Evolutionary conservation across 345 rosid species (phyloP).

Genomic region (Excoecaria cochinchinensis): DNA sequence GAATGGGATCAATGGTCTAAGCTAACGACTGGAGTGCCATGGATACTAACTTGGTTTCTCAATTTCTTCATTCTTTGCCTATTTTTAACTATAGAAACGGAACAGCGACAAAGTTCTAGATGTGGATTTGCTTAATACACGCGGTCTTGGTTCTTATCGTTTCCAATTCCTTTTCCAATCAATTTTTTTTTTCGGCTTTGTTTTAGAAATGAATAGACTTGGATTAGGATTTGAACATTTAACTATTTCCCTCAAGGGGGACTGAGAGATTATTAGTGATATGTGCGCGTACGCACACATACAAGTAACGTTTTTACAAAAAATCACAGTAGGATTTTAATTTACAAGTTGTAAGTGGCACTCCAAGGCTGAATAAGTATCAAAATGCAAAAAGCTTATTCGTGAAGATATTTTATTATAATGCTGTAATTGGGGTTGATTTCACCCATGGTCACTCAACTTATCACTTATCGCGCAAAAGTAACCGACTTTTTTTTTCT

Average conservation of each 20-base stretch:
- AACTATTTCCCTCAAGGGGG: constrained; percentile 1
- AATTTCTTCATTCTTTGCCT: constrained; percentile 8
- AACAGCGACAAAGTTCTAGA: constrained; percentile 13
- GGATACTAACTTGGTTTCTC: constrained; percentile 21
- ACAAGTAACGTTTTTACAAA: too few relatives aligned
- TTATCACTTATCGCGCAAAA: too few relatives aligned
- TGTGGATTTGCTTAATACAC: constrained; percentile 7
- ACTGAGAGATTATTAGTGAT: too few relatives aligned
- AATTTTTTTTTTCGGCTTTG: constrained; percentile 13
- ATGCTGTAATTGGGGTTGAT: too few relatives aligned
- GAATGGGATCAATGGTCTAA: constrained; percentile 33
- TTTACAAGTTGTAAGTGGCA: too few relatives aligned
- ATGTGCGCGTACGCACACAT: too few relatives aligned
- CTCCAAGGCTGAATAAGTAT: too few relatives aligned
- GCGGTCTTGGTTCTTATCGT: constrained; percentile 5
- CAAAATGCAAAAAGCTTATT: too few relatives aligned
- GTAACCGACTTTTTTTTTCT: too few relatives aligned
- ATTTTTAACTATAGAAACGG: constrained; percentile 8
- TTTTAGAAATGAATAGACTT: constrained; percentile 10
- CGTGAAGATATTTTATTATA: too few relatives aligned
- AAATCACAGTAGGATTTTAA: too few relatives aligned
- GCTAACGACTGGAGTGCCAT: constrained; percentile 17
- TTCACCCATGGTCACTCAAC: too few relatives aligned
- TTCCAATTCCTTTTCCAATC: neutral
- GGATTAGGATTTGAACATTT: constrained; percentile 9